Percentiles rank a stretch among this genome's conserved stretches.
phyloP scores from a whole-genome alignment of 805 yeast genomes.

The Wickerhamiella sorbophila region DNA sequence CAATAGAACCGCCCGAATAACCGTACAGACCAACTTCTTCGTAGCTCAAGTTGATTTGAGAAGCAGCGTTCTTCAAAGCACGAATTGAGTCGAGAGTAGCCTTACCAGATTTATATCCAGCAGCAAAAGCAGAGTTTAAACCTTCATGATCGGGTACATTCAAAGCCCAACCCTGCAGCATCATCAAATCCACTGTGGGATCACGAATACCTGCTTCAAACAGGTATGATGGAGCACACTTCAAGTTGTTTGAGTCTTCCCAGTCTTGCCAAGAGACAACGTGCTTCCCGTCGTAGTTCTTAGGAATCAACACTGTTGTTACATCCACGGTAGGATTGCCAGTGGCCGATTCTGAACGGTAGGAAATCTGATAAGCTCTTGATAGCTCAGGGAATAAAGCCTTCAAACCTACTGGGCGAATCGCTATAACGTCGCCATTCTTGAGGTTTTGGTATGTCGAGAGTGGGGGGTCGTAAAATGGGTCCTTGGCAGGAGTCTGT shows the following conservation, averaged over 20 bases:
- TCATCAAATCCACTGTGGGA: conserved; percentile 11
- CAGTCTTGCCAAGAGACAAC: conserved; percentile 15
- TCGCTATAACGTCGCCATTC: conserved; percentile 5
- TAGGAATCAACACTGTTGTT: conserved; percentile 21
- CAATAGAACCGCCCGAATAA: conserved; percentile 19
- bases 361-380: conserved; percentile 12
- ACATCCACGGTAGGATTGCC: conserved; percentile 19
- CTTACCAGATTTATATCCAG: conserved; percentile 18
- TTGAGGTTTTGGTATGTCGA: conserved; percentile 1
- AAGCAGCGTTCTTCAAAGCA: conserved; percentile 14
- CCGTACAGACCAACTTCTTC: conserved; percentile 18
- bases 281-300: conserved; percentile 1
- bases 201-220: conserved; percentile 7
- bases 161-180: conserved; percentile 14
- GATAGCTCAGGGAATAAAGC: neutral
- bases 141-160: conserved; percentile 20
- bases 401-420: conserved; percentile 7
- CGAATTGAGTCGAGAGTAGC: conserved; percentile 20
- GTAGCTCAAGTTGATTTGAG: conserved; percentile 8
- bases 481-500: conserved; percentile 7
- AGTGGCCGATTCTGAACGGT: conserved; percentile 18
- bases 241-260: conserved; percentile 14
- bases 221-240: conserved; percentile 18
- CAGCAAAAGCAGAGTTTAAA: conserved; percentile 12
- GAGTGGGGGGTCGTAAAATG: conserved; percentile 7